Evolutionary conservation across 1,284 basidiomycete species (phyloP).

Genomic region (Coriolopsis trogii): DNA sequence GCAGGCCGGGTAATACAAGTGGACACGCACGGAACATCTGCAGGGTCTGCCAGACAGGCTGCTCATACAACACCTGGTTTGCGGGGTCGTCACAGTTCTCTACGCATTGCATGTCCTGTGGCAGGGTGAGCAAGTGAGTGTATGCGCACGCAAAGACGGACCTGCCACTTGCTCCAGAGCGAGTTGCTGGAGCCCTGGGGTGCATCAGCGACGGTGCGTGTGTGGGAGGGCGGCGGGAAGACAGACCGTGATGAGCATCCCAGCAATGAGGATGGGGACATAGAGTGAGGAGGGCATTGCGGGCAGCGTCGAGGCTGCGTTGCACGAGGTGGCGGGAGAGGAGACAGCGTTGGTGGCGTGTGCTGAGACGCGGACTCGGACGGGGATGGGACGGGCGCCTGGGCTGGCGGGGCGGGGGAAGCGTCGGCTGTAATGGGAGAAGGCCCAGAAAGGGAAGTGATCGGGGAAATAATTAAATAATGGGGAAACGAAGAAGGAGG

Average conservation of each 20-base stretch:
- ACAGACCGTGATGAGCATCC: constrained; percentile 78
- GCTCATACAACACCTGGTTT: constrained; percentile 78
- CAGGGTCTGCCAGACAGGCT: constrained; percentile 92
- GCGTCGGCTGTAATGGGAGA: constrained; percentile 11
- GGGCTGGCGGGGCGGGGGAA: neutral
- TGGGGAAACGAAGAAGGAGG: constrained; percentile 18
- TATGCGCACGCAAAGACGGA: constrained; percentile 31
- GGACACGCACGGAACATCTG: constrained; percentile 85
- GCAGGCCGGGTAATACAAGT: constrained; percentile 14
- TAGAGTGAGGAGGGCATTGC: constrained; percentile 41
- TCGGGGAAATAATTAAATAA: constrained; percentile 17
- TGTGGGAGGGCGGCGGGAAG: neutral
- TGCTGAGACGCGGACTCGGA: too few relatives aligned
- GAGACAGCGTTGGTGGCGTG: constrained; percentile 4
- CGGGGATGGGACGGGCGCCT: neutral
- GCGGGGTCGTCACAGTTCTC: constrained; percentile 77
- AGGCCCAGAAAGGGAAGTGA: constrained; percentile 9
- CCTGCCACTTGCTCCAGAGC: constrained; percentile 83
- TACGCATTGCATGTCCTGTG: constrained; percentile 92
- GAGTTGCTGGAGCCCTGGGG: constrained; percentile 76
- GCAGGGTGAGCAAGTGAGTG: constrained; percentile 16
- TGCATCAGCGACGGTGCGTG: constrained; percentile 15
- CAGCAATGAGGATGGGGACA: constrained; percentile 60
- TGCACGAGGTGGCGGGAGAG: constrained; percentile 10
- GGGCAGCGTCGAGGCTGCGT: constrained; percentile 18